A percentile compares a stretch with the other conserved stretches of the same genome.
Conservation (phyloP, 2,329 filamentous ascomycete genomes). For the Elsinoe batatas region DNA sequence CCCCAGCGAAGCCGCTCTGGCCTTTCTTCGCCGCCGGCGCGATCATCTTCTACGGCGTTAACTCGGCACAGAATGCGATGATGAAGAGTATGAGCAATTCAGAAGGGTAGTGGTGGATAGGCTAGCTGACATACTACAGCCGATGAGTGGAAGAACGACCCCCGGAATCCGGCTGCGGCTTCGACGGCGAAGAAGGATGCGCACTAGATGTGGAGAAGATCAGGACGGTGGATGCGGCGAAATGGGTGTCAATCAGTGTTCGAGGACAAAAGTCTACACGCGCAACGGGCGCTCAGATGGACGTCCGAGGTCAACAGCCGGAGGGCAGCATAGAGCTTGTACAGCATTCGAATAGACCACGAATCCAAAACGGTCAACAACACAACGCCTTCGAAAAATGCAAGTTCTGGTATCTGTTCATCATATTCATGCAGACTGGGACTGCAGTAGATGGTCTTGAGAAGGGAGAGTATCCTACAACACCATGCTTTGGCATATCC, state of each 20-base stretch:
- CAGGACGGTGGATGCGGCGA: neutral
- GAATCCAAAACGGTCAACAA: neutral
- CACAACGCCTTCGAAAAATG: too few relatives aligned
- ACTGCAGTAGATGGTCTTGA: neutral
- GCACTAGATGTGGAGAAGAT: neutral
- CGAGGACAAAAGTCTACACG: neutral
- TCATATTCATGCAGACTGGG: neutral
- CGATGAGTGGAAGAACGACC: slow-evolving; percentile 95
- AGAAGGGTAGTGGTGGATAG: neutral
- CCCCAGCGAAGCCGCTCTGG: slow-evolving; percentile 73
- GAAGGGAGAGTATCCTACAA: neutral
- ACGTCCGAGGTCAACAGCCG: too few relatives aligned
- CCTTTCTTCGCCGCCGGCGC: slow-evolving; percentile 88
- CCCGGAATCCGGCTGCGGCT: slow-evolving; percentile 57
- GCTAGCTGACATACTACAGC: slow-evolving; percentile 40
- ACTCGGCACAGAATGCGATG: slow-evolving; percentile 68
- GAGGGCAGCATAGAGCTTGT: neutral
- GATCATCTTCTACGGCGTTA: slow-evolving; percentile 85
- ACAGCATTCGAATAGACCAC: slow-evolving; percentile 2
- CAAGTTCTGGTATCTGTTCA: too few relatives aligned
- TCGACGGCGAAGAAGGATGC: slow-evolving; percentile 2
- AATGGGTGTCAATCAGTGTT: too few relatives aligned
- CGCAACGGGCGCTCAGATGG: neutral
- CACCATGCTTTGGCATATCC: neutral
- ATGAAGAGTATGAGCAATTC: slow-evolving; percentile 60